These are phyloP conservation scores for Auricularia heimuer DNA, from an alignment of 768 basidiomycete species.

Conservation along the genomic window DNA sequence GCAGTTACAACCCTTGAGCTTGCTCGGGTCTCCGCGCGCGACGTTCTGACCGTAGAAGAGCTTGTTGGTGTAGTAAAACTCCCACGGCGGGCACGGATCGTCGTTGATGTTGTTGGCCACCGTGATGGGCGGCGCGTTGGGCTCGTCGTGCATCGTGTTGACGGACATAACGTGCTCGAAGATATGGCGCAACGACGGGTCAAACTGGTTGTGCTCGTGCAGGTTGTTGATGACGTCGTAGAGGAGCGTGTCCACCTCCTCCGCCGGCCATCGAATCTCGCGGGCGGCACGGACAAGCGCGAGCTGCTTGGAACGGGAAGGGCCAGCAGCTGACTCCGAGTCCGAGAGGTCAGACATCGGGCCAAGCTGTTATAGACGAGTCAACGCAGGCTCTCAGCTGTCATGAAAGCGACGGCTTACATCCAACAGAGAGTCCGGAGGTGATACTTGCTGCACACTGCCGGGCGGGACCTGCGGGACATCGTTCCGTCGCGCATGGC, in stretches of 20 bases:
- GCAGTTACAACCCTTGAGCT: constrained; percentile 63
- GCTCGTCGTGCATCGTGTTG: constrained; percentile 58
- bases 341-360: too few relatives aligned
- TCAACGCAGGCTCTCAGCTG: too few relatives aligned
- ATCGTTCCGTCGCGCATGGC: too few relatives aligned
- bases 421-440: too few relatives aligned
- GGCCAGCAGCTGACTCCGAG: too few relatives aligned
- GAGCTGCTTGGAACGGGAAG: too few relatives aligned
- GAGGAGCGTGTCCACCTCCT: constrained; percentile 36
- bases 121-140: constrained; percentile 53
- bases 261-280: constrained; percentile 8
- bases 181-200: constrained; percentile 31
- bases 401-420: too few relatives aligned
- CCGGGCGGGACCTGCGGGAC: too few relatives aligned
- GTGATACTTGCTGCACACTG: too few relatives aligned
- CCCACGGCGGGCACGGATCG: constrained; percentile 68
- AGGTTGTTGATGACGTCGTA: constrained; percentile 59
- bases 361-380: too few relatives aligned
- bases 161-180: constrained; percentile 59
- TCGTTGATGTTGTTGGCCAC: constrained; percentile 60
- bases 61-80: constrained; percentile 79
- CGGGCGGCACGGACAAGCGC: not conserved
- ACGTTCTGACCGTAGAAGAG: constrained; percentile 68
- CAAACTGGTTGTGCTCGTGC: constrained; percentile 20
- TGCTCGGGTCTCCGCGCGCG: constrained; percentile 48